phyloP scores from a whole-genome alignment of 306 rosid species.

The Cucurbita maxima region DNA sequence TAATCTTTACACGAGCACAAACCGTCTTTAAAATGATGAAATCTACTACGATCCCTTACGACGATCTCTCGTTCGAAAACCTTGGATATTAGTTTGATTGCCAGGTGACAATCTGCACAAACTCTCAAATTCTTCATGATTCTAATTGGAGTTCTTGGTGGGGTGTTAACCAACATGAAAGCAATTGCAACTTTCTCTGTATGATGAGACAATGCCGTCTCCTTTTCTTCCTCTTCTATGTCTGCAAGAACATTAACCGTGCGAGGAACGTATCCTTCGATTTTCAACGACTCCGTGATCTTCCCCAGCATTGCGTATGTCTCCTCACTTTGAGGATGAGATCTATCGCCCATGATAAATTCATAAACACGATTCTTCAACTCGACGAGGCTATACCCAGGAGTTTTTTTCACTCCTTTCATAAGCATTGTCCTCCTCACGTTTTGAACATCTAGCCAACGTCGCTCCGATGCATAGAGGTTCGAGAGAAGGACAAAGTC shows the following conservation, averaged over 20 bases:
- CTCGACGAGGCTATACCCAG: slow-evolving; percentile 32
- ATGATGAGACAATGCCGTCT: slow-evolving; percentile 21
- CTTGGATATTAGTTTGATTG: slow-evolving; percentile 24
- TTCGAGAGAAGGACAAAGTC: slow-evolving; percentile 32
- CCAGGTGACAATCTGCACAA: slow-evolving; percentile 28
- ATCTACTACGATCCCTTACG: slow-evolving; percentile 31
- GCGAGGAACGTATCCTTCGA: slow-evolving; percentile 25
- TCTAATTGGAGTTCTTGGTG: slow-evolving; percentile 16
- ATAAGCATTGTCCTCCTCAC: slow-evolving; percentile 20
- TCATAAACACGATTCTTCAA: slow-evolving; percentile 19
- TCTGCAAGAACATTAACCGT: slow-evolving; percentile 24
- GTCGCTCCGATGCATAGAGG: slow-evolving; percentile 29
- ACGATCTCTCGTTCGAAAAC: slow-evolving; percentile 22
- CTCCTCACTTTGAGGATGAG: slow-evolving; percentile 19
- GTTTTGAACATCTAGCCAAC: slow-evolving; percentile 29
- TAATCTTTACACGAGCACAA: slow-evolving; percentile 30
- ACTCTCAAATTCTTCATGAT: slow-evolving; percentile 29
- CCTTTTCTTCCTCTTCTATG: slow-evolving; percentile 40
- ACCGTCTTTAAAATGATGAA: slow-evolving; percentile 27
- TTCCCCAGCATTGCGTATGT: slow-evolving; percentile 19
- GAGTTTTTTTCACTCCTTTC: slow-evolving; percentile 28
- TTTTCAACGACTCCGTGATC: slow-evolving; percentile 16
- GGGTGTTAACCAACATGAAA: slow-evolving; percentile 18
- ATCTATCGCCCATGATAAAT: slow-evolving; percentile 18
- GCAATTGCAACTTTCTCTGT: slow-evolving; percentile 34